Base-by-base conservation (phyloP, 2,329 filamentous ascomycete genomes). In the Ophiostoma ulmi region DNA sequence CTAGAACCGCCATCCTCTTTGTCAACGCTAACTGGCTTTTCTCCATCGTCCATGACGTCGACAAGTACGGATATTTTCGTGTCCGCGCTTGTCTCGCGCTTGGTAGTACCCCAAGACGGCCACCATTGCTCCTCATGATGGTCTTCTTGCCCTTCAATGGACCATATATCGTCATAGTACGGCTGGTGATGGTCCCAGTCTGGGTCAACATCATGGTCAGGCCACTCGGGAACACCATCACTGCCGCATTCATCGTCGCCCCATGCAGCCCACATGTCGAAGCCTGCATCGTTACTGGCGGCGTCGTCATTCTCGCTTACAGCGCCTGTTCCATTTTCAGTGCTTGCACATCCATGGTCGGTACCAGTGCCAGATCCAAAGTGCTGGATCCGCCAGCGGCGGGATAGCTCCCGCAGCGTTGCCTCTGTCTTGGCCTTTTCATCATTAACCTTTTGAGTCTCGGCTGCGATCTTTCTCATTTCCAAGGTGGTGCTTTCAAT, bases 361-460 rank as follows among this genome's bases (percentile, higher is more conserved):
- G 61, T 35, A n/a, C 61, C 31, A 14, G 61, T 13, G 17, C 38
- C 58, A 11, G 11, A 48, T 6, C 68, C 65, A 26, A 72, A 72
- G 38, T 73, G 68, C 1, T 70, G 44, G n/a, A 48, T 14, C 1
- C 67, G 39, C 73, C 73, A 74, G 6, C 31, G 39, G 1, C 58
- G 61, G 26, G 69, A 69, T 0, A 72, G 70, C 22, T 66, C 67
- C 11, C 44, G 36, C 13, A 74, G 67, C 8, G 10, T 20, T 5
- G 38, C 41, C 13, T 72, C 65, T 13, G 61, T 64, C 5, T 63
- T 22, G 1, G 52, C 35, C 63, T 65, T 70, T 11, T 36, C 38
- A 3, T 11, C 5, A 0, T 13, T 26, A 0, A 68, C 41, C 1
- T 41, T 48, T 2, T 70, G 26, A 5, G 68, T 71, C 2, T 36